Base-by-base conservation (phyloP, 192 early-diverging fungal species). In the Diversispora epigaea region DNA sequence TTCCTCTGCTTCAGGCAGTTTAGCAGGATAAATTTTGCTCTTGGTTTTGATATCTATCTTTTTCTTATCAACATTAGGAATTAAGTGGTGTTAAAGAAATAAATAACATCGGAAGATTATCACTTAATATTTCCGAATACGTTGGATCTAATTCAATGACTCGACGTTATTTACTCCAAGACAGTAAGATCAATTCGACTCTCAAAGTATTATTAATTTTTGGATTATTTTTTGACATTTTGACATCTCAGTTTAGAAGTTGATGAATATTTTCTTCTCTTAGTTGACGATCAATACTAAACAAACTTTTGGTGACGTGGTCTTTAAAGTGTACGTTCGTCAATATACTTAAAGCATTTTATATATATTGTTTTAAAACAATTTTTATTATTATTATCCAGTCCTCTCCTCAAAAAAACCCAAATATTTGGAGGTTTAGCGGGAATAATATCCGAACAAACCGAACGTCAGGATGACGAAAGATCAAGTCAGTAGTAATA, bases 71-170 rank as follows among this genome's bases (percentile, higher is more conserved):
- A 49, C 55, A 63, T 68, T 80, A 90, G 80, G 88, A 87, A 76
- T 78, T 86, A 44, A 89, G 89, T 67, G 87, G 86, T 43, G 88
- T 87, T 44, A 82, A 84, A 76, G 83, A 81, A 32, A 76, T 88
- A 11, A 84, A 87, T 63, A 87, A 77, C 15, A 81, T 93, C 54
- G 95, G 95, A 50, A 79, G 78, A 46, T 83, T 96, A 43, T 75
- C 82, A 6, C 77, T 96, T 62, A 93, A 94, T 80, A 83, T 96
- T n/a, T 86, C 93, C 9, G 92, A 94, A 76, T 93, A 90, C 77
- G 92, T 89, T 15, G 82, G 81, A 52, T 78, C 82, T 52, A 80
- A 84, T 12, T 41, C 58, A 65, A 84, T 83, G 52, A 84, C 87
- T 32, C 68, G 85, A 55, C 82, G 87, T 17, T 90, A 89, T 62